phyloP scores from a whole-genome alignment of 2,329 filamentous ascomycete genomes.

The Cercospora berteroae region DNA sequence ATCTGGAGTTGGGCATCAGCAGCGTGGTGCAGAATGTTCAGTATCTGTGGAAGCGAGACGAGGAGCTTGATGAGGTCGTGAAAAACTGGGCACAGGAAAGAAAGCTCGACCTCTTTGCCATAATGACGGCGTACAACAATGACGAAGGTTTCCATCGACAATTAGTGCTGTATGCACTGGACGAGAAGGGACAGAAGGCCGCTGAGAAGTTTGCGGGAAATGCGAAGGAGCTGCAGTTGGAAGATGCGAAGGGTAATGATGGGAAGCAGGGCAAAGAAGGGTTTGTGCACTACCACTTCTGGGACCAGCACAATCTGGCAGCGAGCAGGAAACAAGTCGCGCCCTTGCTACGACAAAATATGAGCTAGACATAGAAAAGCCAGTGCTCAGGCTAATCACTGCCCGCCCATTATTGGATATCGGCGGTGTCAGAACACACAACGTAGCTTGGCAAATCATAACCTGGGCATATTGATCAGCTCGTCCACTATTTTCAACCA shows the following conservation, averaged over 20 bases:
- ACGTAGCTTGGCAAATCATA: neutral
- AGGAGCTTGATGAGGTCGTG: constrained; percentile 53
- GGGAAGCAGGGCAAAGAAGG: constrained; percentile 37
- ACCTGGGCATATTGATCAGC: neutral
- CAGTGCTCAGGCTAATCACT: neutral
- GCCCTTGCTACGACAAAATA: constrained; percentile 55
- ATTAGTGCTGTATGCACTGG: constrained; percentile 62
- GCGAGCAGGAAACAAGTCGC: constrained; percentile 64
- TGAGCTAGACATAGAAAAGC: constrained; percentile 23
- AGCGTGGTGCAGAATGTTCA: constrained; percentile 62
- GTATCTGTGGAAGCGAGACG: constrained; percentile 59
- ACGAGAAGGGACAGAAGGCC: constrained; percentile 51
- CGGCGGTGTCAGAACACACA: neutral
- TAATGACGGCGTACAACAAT: constrained; percentile 67
- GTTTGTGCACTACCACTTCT: constrained; percentile 48
- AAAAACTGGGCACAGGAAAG: constrained; percentile 56
- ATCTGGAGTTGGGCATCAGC: constrained; percentile 63
- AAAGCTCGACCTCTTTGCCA: constrained; percentile 59
- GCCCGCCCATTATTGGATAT: neutral
- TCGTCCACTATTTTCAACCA: neutral
- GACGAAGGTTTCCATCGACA: constrained; percentile 62
- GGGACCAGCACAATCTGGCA: constrained; percentile 62
- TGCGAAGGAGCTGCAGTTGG: constrained; percentile 55
- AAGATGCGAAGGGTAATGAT: constrained; percentile 50
- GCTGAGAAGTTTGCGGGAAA: constrained; percentile 55